phyloP scores from a whole-genome alignment of 2,329 filamentous ascomycete species.

The Pseudocercospora fijiensis region DNA sequence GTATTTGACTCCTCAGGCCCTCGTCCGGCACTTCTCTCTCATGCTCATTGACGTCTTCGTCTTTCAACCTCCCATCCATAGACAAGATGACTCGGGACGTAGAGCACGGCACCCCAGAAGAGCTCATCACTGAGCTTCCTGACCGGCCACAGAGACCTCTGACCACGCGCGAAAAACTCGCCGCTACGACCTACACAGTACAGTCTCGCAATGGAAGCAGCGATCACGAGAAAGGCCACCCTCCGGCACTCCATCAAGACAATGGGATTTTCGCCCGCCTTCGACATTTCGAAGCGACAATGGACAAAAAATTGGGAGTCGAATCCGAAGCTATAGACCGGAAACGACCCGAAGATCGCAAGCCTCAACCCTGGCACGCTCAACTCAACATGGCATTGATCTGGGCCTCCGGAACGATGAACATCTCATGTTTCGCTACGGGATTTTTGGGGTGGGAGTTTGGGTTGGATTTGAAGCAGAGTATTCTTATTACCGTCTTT shows the following conservation, averaged over 20 bases:
- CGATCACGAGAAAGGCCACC: constrained; percentile 4
- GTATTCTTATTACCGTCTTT: constrained; percentile 35
- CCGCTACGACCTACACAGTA: constrained; percentile 23
- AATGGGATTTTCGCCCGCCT: constrained; percentile 37
- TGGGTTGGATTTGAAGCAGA: constrained; percentile 47
- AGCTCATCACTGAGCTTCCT: constrained; percentile 17
- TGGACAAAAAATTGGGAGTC: constrained; percentile 49
- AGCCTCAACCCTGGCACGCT: constrained; percentile 42
- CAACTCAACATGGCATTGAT: constrained; percentile 38
- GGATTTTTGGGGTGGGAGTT: constrained; percentile 52
- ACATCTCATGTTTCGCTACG: constrained; percentile 39
- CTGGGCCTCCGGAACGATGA: constrained; percentile 41
- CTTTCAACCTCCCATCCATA: neutral
- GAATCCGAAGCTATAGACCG: constrained; percentile 52
- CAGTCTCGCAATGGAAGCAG: constrained; percentile 22
- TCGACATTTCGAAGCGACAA: constrained; percentile 42
- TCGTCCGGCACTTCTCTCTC: neutral
- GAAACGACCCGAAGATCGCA: constrained; percentile 46
- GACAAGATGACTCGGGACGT: constrained; percentile 18
- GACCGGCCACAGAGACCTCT: constrained; percentile 29
- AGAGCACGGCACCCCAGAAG: constrained; percentile 27
- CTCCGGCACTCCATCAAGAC: constrained; percentile 18
- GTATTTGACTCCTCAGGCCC: constrained; percentile 1
- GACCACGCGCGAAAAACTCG: constrained; percentile 35
- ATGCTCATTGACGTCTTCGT: constrained; percentile 4